Evolutionary conservation across 2,329 filamentous ascomycete genomes (phyloP), one percentile per base, ranked within the genome.

Genomic region (Tolypocladium tundrense): DNA sequence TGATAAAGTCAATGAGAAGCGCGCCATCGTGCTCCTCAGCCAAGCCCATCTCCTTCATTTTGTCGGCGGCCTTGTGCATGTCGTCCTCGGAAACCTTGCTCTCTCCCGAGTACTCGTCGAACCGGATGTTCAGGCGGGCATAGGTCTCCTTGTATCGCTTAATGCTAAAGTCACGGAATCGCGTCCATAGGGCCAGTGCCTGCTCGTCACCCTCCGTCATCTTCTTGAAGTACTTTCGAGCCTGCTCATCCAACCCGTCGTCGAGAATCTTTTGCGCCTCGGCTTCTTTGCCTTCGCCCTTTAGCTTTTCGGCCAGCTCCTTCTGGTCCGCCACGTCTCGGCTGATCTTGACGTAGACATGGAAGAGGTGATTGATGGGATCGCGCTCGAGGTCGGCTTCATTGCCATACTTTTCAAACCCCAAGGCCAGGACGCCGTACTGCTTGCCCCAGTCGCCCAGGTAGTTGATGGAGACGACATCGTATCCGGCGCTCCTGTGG

Each of bases 371-470:
- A 35, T 82, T 82, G 58, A 89, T 85, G 0, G 87, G 86, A 60
- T 88, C 83, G 33, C 76, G 74, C n/a, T 78, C 69, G 19, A 90
- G 76, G 62, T 81, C 78, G 31, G 86, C 80, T 63, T 89, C 85
- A 6, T 77, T 82, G 1, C 87, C 87, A 62, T 85, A 88, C 58
- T 79, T 79, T 61, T 85, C 75, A 70, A 85, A 90, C 0, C 85
- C 87, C 14, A 87, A 77, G 1, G 84, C 84, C 35, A 90, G 74
- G 0, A 90, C 77, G 42, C 78, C 78, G 21, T 79, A 86, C 64
- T 88, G 85, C 70, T 87, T 88, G 1, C 87, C 87, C 87, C 87
- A 90, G 65, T 90, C 87, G 6, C 87, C 87, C 0, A 90, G 75
- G 65, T 89, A 90, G 69, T 90, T 90, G 75, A 89, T 81, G 33